Percentiles rank a stretch among this genome's conserved stretches.
Evolutionary conservation across 2,329 filamentous ascomycete species (phyloP).

Genomic region (Penicillium brasilianum): DNA sequence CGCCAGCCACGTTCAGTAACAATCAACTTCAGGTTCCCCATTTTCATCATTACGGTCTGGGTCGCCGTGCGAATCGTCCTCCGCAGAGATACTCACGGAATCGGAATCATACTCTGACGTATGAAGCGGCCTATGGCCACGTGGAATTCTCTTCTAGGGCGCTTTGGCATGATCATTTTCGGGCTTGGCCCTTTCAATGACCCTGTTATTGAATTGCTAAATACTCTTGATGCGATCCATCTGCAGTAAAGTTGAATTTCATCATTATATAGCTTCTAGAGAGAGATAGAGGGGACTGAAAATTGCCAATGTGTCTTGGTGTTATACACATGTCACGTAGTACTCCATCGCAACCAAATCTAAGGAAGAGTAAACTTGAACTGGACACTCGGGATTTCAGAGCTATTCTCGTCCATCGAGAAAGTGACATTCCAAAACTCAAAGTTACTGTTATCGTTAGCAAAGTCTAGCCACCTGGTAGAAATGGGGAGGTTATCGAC

Average conservation of each 20-base stretch:
- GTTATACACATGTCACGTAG: too few relatives aligned
- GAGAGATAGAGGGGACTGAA: too few relatives aligned
- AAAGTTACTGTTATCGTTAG: constrained; percentile 4
- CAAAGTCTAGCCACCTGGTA: not conserved
- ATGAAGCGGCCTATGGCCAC: too few relatives aligned
- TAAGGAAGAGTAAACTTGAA: constrained; percentile 9
- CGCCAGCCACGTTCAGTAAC: not conserved
- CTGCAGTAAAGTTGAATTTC: not conserved
- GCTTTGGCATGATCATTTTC: too few relatives aligned
- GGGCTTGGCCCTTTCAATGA: too few relatives aligned
- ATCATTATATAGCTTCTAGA: too few relatives aligned
- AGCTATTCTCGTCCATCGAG: constrained; percentile 2
- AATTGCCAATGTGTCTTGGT: too few relatives aligned
- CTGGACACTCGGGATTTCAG: constrained; percentile 2
- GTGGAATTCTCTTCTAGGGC: too few relatives aligned
- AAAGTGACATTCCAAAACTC: constrained; percentile 10
- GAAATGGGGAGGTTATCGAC: not conserved
- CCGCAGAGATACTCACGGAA: not conserved
- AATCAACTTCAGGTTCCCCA: not conserved
- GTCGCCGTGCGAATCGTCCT: not conserved
- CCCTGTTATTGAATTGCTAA: too few relatives aligned
- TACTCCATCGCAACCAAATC: not conserved
- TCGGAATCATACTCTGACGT: not conserved
- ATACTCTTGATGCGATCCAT: too few relatives aligned
- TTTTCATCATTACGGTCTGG: not conserved